Percentiles rank a stretch among this genome's conserved stretches.
These are phyloP conservation scores for Nigrospora sphaerica DNA, from an alignment of 2,329 filamentous ascomycete genomes.

Conservation along the genomic window DNA sequence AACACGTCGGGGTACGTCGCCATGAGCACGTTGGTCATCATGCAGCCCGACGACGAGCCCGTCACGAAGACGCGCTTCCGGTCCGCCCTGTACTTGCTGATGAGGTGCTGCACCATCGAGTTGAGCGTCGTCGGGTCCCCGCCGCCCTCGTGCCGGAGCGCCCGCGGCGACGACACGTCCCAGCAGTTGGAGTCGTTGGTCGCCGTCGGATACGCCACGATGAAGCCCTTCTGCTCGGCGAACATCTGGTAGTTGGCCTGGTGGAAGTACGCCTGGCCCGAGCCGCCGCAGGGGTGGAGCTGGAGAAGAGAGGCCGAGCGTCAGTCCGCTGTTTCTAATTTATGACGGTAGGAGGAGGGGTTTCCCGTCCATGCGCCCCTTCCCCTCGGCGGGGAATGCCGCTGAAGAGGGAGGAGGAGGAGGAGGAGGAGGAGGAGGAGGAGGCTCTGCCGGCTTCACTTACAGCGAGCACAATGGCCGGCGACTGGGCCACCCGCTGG, in stretches of 20 bases:
- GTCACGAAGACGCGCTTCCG: slow-evolving; percentile 44
- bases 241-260: slow-evolving; percentile 8
- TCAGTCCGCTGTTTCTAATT: background rate
- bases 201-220: slow-evolving; percentile 13
- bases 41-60: slow-evolving; percentile 34
- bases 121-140: slow-evolving; percentile 49
- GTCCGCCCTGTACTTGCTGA: slow-evolving; percentile 45
- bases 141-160: slow-evolving; percentile 48
- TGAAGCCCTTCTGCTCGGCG: slow-evolving; percentile 11
- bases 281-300: slow-evolving; percentile 13
- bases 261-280: slow-evolving; percentile 8
- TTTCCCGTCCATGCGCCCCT: no score
- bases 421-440: background rate
- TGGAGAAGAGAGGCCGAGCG: background rate
- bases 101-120: slow-evolving; percentile 51
- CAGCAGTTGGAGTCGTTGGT: slow-evolving; percentile 29
- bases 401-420: no score
- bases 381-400: no score
- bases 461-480: slow-evolving; percentile 13
- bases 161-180: slow-evolving; percentile 37
- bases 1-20: slow-evolving; percentile 40
- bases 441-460: background rate
- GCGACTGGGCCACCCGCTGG: slow-evolving; percentile 5
- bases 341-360: no score
- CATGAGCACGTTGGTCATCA: slow-evolving; percentile 25